These are phyloP conservation scores for Macrophomina phaseolina DNA, from an alignment of 2,329 filamentous ascomycete genomes.

Conservation along the genomic window DNA sequence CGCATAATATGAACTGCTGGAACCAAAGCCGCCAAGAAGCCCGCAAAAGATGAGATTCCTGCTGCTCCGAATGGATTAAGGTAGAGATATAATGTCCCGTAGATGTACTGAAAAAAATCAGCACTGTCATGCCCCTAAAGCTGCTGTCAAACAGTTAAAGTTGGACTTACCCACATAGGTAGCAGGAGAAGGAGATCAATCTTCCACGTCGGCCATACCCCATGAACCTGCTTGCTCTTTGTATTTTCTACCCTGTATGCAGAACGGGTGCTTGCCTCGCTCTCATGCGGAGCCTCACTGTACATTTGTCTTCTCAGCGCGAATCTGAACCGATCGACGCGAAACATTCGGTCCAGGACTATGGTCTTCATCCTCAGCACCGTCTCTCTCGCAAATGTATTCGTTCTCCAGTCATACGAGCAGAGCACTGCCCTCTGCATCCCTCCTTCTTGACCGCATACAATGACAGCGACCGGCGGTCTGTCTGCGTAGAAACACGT, in stretches of 20 bases:
- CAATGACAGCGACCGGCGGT: slow-evolving; percentile 45
- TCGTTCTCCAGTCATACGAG: slow-evolving; percentile 47
- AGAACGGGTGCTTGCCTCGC: background rate
- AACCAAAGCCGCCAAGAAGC: background rate
- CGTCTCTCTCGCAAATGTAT: slow-evolving; percentile 45
- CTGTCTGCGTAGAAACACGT: slow-evolving; percentile 41
- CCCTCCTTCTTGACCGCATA: slow-evolving; percentile 46
- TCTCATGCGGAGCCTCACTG: background rate
- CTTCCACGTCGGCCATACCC: background rate
- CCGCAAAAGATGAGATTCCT: background rate
- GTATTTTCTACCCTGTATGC: background rate
- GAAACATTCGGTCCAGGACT: slow-evolving; percentile 36
- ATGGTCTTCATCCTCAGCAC: slow-evolving; percentile 47
- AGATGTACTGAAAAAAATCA: background rate
- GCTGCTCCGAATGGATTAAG: background rate
- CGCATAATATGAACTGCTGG: background rate
- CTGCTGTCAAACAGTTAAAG: background rate
- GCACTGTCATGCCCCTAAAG: background rate
- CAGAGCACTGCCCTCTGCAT: slow-evolving; percentile 49
- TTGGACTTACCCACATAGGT: background rate
- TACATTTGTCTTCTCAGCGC: background rate
- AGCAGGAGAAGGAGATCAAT: background rate
- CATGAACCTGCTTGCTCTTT: background rate
- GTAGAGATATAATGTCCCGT: background rate
- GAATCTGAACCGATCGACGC: background rate